Evolutionary conservation across 2,329 filamentous ascomycete genomes (phyloP), one percentile per base, ranked within the genome.

Genomic region (Juglanconis oblonga): DNA sequence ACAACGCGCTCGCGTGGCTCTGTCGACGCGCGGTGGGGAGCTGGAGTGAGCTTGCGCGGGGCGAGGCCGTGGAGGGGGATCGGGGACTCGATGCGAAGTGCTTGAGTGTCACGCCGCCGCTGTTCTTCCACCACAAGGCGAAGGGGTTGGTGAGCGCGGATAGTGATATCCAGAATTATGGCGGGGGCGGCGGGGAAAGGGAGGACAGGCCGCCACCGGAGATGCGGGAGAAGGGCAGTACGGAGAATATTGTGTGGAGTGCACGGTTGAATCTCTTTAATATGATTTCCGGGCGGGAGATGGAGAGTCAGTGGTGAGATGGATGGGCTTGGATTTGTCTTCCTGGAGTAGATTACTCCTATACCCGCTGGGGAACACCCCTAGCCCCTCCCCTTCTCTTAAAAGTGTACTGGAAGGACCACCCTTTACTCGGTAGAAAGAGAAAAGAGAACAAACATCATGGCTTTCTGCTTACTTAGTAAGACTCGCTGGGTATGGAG

Each of bases 211-310:
- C 45, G 44, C 52, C 58, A 17, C 61, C 57, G 11, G 51, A 55
- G 38, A 35, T 66, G 2, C 63, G 69, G 11, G 66, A 73, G 55
- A 73, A 70, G 50, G 71, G 69, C 0, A 63, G 55, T n/a, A 73
- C 70, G 3, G 71, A 73, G 58, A 72, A 72, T 38, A 71, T 74
- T 40, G 66, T 73, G 52, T 71, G 68, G 69, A 73, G 72, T 55
- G 68, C 71, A 47, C 69, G 71, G 54, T 64, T 71, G 58, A 74
- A 74, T 53, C 61, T 74, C 6, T 64, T 62, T 56, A 70, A 73
- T 44, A 64, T 73, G 65, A 66, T 74, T 33, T 58, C 67, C 49
- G 69, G 66, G 5, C 61, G 62, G 36, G 59, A 55, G 17, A 70
- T 72, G 68, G 67, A 72, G 50, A 70, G 61, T 48, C 67, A 70